Conservation (phyloP, 2,329 filamentous ascomycete genomes). For the Aspergillus nomiae region DNA sequence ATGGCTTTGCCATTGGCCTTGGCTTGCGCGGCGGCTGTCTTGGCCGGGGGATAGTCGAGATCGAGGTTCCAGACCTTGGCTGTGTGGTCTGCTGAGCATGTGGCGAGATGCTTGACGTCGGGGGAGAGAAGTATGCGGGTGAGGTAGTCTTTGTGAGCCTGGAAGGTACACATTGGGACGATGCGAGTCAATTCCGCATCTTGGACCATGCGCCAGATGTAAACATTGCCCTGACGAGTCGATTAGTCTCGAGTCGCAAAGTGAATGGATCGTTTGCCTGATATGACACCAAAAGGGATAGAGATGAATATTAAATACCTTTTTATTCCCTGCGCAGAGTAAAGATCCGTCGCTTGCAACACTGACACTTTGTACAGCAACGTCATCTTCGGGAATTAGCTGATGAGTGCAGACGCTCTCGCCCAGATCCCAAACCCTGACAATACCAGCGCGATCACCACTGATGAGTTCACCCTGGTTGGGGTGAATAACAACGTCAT, state of each 20-base stretch:
- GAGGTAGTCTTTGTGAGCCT: conserved; percentile 88
- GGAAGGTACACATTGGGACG: conserved; percentile 84
- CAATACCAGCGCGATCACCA: conserved; percentile 88
- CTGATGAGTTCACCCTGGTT: conserved; percentile 98
- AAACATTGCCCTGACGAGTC: conserved; percentile 77
- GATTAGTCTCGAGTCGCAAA: neutral
- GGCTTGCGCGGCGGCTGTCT: conserved; percentile 32
- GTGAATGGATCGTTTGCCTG: neutral
- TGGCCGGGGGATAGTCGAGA: conserved; percentile 54
- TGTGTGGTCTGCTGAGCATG: conserved; percentile 90
- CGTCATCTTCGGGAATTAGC: conserved; percentile 93
- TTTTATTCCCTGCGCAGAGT: conserved; percentile 90
- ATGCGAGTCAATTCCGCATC: conserved; percentile 79
- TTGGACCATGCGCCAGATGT: conserved; percentile 93
- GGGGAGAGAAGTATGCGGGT: conserved; percentile 88
- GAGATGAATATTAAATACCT: conserved; percentile 52
- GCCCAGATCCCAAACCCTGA: conserved; percentile 92
- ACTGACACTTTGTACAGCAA: conserved; percentile 89
- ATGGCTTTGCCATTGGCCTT: conserved; percentile 21
- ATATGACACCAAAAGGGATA: neutral
- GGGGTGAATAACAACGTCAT: conserved; percentile 98
- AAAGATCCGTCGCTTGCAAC: conserved; percentile 93
- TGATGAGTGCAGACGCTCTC: conserved; percentile 98
- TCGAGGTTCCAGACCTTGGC: conserved; percentile 97
- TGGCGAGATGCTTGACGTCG: conserved; percentile 91